phyloP scores from a whole-genome alignment of 805 yeast genomes.

The Sugiyamaella qingdaonensis region DNA sequence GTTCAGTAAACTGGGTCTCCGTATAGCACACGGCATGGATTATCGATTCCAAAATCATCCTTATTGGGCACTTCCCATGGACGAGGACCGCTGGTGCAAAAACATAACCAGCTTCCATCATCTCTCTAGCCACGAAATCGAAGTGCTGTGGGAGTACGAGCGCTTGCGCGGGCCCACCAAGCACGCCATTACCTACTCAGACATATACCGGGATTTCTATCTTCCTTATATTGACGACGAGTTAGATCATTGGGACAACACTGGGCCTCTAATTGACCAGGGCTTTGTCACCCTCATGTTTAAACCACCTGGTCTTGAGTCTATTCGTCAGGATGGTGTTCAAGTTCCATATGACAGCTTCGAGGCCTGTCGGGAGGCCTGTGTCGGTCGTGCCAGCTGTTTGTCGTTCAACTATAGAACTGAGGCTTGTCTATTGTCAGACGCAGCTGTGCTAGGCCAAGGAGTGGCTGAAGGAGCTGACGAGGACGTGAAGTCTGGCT shows the following conservation, averaged over 20 bases:
- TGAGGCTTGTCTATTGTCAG: not conserved
- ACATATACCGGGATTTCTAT: conserved; percentile 21
- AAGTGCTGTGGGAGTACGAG: conserved; percentile 33
- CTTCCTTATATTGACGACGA: conserved; percentile 17
- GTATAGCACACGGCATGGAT: conserved; percentile 15
- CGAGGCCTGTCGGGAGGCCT: conserved; percentile 15
- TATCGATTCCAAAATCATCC: conserved; percentile 32
- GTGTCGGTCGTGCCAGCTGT: conserved; percentile 11
- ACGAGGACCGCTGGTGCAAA: conserved; percentile 27
- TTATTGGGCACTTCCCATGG: conserved; percentile 13
- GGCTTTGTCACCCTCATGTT: not conserved
- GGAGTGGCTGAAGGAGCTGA: too few species aligned
- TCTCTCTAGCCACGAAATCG: conserved; percentile 24
- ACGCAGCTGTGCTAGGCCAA: conserved; percentile 13
- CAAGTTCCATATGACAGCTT: conserved; percentile 16
- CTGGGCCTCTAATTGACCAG: too few species aligned
- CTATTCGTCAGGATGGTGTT: not conserved
- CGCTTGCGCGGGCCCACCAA: conserved; percentile 19
- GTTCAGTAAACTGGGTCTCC: conserved; percentile 14
- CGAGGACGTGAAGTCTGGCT: conserved; percentile 27
- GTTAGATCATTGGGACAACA: conserved; percentile 20
- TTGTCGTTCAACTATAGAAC: too few species aligned
- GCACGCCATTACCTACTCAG: conserved; percentile 16
- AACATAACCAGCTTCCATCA: conserved; percentile 32
- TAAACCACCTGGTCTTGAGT: not conserved